Evolutionary conservation across 176 grass and related monocot species (phyloP), one percentile per base, ranked within the genome.

Genomic region (Hordeum vulgare): DNA sequence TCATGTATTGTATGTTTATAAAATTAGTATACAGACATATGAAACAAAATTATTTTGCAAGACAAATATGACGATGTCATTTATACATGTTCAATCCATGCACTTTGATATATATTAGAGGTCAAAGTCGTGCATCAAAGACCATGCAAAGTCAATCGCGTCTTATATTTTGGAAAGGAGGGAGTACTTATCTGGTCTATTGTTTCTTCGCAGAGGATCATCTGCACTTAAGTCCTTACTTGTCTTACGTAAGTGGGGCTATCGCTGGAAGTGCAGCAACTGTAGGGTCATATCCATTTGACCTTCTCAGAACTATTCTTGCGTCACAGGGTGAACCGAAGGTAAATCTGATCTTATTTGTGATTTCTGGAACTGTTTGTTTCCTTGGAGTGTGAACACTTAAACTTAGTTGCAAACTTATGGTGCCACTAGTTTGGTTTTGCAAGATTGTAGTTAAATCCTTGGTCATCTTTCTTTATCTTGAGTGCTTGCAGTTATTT

Each of bases 271-370:
- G 89, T 89, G 83, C 85, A 74, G 96, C 96, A 64, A 96, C 96
- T 42, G 7, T 96, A 79, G 96, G 96, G 34, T 99, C 96, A 57
- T 99, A 99, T 76, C 96, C 96, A 79, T 99, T 99, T 85, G 96
- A 99, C 78, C 96, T 99, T 87, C 80, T 96, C 40, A 89, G 96
- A 78, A 99, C 96, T 37, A 91, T 99, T 94, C 94, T 99, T 90
- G 96, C 96, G 81, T 99, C 93, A 39, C 96, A 99, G 88, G 96
- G 96, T 85, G 96, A 99, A 86, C 96, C 96, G 17, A 99, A 96
- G 91, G 96, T 99, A 92, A 74, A 20, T n/a, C 6, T 85, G 17
- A 81, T 83, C 23, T 61, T 79, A 62, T 61, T 10, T 86, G n/a
- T 18, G 20, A 2, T 58, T 63, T 21, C 26, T 3, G 7, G 1